phyloP scores from a whole-genome alignment of 169 alveolate genomes.

The Theileria orientalis region DNA sequence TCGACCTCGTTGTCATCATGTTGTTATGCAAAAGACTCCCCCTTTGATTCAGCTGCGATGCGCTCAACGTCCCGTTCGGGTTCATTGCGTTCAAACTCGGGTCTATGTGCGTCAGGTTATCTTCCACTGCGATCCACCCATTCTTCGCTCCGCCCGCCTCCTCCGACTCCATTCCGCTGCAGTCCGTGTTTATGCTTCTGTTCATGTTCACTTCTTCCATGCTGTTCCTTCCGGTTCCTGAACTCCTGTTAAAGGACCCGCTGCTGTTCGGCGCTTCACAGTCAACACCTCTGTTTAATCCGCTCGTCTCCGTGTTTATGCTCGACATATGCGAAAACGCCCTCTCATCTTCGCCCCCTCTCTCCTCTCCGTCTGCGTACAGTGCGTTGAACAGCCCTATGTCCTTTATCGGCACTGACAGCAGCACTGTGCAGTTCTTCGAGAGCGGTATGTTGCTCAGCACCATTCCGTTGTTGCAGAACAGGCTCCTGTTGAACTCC shows the following conservation, averaged over 20 bases:
- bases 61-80: no score
- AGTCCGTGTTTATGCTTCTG: no score
- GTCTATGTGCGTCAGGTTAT: no score
- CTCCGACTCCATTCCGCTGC: no score
- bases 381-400: background rate
- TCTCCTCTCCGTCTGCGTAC: constrained; percentile 29
- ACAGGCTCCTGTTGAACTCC: constrained; percentile 15
- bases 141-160: no score
- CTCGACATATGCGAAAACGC: background rate
- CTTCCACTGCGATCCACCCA: no score
- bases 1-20: background rate
- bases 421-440: constrained; percentile 48
- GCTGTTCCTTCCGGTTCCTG: background rate
- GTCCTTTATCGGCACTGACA: constrained; percentile 52
- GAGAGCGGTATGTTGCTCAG: constrained; percentile 52
- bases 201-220: no score
- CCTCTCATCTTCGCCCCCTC: background rate
- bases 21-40: background rate
- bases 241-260: background rate
- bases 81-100: background rate
- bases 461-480: constrained; percentile 45
- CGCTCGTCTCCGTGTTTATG: background rate
- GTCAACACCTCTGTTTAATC: no score
- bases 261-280: background rate
- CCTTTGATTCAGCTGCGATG: no score